These are phyloP conservation scores for Lentinula edodes DNA, from an alignment of 768 basidiomycete species.

Conservation along the genomic window DNA sequence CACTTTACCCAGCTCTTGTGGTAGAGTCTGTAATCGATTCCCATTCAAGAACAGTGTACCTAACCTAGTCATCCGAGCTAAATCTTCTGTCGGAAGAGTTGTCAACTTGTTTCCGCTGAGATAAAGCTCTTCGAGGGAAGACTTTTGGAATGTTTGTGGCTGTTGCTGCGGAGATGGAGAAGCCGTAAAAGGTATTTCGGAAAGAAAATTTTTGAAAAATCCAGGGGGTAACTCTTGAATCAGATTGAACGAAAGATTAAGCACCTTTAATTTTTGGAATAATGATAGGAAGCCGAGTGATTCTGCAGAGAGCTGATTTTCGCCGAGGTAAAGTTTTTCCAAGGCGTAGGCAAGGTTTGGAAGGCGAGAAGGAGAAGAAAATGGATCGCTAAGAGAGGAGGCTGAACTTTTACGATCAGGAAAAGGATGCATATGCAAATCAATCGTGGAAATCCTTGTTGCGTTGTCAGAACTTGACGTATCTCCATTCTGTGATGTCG, in stretches of 20 bases:
- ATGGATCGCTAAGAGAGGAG: conserved; percentile 14
- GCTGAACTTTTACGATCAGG: conserved; percentile 39
- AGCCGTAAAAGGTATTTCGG: neutral
- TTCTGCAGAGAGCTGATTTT: conserved; percentile 84
- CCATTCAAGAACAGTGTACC: conserved; percentile 85
- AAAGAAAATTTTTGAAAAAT: conserved; percentile 62
- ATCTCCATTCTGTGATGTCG: neutral
- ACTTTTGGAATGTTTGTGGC: conserved; percentile 7
- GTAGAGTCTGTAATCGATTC: conserved; percentile 88
- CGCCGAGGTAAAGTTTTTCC: conserved; percentile 78
- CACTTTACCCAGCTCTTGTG: conserved; percentile 84
- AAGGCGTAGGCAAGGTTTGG: conserved; percentile 69
- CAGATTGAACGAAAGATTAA: conserved; percentile 94
- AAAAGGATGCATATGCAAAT: conserved; percentile 2
- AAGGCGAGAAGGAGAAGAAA: conserved; percentile 21
- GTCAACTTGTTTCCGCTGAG: conserved; percentile 94
- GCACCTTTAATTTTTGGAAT: conserved; percentile 68
- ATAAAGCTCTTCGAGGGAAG: conserved; percentile 78
- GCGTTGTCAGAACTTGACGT: neutral
- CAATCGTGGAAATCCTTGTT: neutral
- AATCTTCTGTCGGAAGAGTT: conserved; percentile 83
- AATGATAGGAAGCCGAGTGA: conserved; percentile 68
- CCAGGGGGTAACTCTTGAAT: conserved; percentile 76
- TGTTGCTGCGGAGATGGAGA: neutral
- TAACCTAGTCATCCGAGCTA: conserved; percentile 64